Percentiles rank a stretch among this genome's conserved stretches.
Conservation (phyloP, 1,284 basidiomycete genomes). For the Tilletia walkeri region DNA sequence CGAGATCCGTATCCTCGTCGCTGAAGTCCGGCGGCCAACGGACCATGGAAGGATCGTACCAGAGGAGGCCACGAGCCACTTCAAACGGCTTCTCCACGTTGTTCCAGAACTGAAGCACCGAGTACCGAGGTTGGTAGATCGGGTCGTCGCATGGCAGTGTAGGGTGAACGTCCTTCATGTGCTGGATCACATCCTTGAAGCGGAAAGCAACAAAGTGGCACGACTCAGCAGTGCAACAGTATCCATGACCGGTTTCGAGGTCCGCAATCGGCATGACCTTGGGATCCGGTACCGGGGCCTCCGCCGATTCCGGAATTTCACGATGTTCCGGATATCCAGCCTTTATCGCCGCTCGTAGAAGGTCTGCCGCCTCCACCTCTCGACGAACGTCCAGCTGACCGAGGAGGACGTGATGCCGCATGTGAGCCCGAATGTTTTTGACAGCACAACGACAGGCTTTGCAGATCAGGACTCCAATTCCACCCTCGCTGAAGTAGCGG, state of each 20-base stretch:
- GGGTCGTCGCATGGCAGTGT: neutral
- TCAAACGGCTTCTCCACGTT: neutral
- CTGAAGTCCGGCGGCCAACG: constrained; percentile 4
- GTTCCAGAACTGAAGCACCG: constrained; percentile 10
- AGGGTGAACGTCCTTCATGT: neutral
- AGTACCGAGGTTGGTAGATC: neutral
- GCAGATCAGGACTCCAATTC: constrained; percentile 2
- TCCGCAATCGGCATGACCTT: neutral
- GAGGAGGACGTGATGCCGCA: constrained; percentile 12
- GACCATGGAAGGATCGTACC: constrained; percentile 9
- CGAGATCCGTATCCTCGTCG: neutral
- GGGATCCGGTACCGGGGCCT: neutral
- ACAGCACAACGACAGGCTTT: constrained; percentile 6
- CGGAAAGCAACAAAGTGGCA: neutral
- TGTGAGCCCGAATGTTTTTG: constrained; percentile 12
- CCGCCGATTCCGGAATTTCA: neutral
- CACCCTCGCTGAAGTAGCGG: neutral
- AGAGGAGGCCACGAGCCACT: constrained; percentile 3
- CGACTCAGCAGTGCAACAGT: neutral
- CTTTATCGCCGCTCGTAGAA: neutral
- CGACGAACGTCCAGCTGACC: neutral
- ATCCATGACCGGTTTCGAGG: constrained; percentile 11
- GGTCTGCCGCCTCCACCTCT: neutral
- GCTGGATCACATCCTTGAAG: neutral
- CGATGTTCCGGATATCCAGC: neutral